Conservation (phyloP, 2,329 filamentous ascomycete species). For the Stagonosporopsis cucurbitacearum region DNA sequence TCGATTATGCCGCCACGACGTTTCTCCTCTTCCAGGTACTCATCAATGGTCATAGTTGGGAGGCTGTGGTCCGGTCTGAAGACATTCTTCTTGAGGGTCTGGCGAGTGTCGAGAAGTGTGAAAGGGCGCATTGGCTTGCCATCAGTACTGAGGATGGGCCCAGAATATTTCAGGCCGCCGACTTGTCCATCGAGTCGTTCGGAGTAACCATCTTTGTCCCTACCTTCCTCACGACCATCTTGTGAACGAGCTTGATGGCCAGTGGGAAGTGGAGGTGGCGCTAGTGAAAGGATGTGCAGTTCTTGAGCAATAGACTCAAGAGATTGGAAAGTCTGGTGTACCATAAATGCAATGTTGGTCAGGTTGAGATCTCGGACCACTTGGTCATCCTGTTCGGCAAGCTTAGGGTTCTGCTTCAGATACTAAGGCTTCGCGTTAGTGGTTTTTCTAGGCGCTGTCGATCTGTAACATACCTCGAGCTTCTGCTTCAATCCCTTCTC, state of each 20-base stretch:
- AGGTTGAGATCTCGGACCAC: slow-evolving; percentile 80
- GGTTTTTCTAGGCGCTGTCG: not conserved
- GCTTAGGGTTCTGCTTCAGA: slow-evolving; percentile 64
- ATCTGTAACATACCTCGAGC: slow-evolving; percentile 65
- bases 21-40: slow-evolving; percentile 92
- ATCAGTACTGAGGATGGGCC: slow-evolving; percentile 76
- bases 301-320: slow-evolving; percentile 90
- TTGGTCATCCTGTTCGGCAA: slow-evolving; percentile 79
- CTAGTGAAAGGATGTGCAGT: slow-evolving; percentile 78
- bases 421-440: slow-evolving; percentile 53
- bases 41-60: slow-evolving; percentile 97
- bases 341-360: slow-evolving; percentile 73
- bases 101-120: slow-evolving; percentile 78
- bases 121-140: slow-evolving; percentile 92
- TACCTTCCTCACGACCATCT: slow-evolving; percentile 56
- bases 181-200: slow-evolving; percentile 72
- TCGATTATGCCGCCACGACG: slow-evolving; percentile 87
- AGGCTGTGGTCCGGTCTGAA: slow-evolving; percentile 92
- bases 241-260: slow-evolving; percentile 45
- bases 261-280: slow-evolving; percentile 62
- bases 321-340: slow-evolving; percentile 82
- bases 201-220: slow-evolving; percentile 64
- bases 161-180: slow-evolving; percentile 56
- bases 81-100: slow-evolving; percentile 78
- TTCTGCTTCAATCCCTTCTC: slow-evolving; percentile 86